Evolutionary conservation across 208 protist genomes (phyloP).

Genomic region (Trypanosoma conorhini): DNA sequence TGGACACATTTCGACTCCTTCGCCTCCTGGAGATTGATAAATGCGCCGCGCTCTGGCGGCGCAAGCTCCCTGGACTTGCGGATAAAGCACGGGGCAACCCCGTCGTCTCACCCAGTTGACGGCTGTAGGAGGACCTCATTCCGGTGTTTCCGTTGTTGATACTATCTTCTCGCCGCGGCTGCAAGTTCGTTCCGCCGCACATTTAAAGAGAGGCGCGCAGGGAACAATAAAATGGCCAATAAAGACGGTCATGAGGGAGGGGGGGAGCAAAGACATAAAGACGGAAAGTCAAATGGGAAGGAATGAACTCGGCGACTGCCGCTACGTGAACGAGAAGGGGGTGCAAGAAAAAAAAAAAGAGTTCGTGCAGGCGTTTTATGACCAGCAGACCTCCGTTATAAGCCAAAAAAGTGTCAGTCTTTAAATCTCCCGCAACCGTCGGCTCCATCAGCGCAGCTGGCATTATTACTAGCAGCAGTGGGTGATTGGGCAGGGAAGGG

Average conservation of each 20-base stretch:
- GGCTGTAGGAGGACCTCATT: background rate
- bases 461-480: too few species aligned
- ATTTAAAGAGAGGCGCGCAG: background rate
- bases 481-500: too few species aligned
- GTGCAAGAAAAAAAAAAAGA: too few species aligned
- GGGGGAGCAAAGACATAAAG: background rate
- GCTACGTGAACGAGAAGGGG: too few species aligned
- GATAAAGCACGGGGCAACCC: background rate
- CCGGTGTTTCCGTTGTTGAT: background rate
- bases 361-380: too few species aligned
- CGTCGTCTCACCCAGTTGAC: background rate
- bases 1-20: background rate
- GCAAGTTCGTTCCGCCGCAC: background rate
- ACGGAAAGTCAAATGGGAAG: background rate
- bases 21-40: background rate
- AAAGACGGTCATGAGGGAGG: background rate
- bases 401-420: too few species aligned
- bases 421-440: too few species aligned
- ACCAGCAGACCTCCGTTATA: too few species aligned
- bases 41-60: background rate
- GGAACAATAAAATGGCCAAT: background rate
- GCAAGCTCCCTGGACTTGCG: background rate
- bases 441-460: too few species aligned
- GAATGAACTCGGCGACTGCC: too few species aligned
- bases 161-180: background rate